phyloP scores from a whole-genome alignment of 1,139 yeast genomes.

The Protomyces inundatus region DNA sequence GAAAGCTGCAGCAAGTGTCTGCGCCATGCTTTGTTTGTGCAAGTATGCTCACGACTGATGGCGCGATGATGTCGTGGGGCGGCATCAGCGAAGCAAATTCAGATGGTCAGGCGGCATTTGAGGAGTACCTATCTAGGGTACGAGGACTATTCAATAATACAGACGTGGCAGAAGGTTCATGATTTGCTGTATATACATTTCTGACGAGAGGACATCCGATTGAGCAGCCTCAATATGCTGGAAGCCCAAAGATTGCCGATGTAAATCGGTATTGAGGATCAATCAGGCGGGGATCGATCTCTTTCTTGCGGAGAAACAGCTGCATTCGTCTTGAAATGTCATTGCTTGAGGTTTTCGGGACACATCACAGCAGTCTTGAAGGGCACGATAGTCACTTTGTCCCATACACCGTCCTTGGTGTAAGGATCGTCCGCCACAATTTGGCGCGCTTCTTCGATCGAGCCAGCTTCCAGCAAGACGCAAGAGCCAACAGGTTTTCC shows the following conservation, averaged over 20 bases:
- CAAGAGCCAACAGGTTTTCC: slow-evolving; percentile 15
- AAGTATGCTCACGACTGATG: background rate
- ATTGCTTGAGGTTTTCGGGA: background rate
- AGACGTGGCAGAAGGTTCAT: too few relatives aligned
- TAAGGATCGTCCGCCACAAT: slow-evolving; percentile 14
- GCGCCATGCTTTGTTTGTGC: background rate
- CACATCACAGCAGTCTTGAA: slow-evolving; percentile 8
- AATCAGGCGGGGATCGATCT: too few relatives aligned
- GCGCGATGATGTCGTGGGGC: background rate
- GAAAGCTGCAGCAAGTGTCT: slow-evolving; percentile 8
- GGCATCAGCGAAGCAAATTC: background rate
- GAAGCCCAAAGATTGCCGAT: too few relatives aligned
- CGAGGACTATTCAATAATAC: background rate
- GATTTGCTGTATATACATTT: too few relatives aligned
- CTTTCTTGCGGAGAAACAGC: too few relatives aligned
- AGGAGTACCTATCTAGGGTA: too few relatives aligned
- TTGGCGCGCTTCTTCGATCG: slow-evolving; percentile 1
- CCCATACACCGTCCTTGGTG: slow-evolving; percentile 12
- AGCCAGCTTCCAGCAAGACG: slow-evolving; percentile 6
- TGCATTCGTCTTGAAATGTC: too few relatives aligned
- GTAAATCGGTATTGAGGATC: too few relatives aligned
- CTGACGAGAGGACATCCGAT: too few relatives aligned
- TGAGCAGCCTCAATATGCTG: too few relatives aligned
- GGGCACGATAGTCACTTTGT: slow-evolving; percentile 3
- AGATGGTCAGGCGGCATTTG: too few relatives aligned